Base-by-base conservation (phyloP, 1,284 basidiomycete genomes). In the Malassezia japonica region DNA sequence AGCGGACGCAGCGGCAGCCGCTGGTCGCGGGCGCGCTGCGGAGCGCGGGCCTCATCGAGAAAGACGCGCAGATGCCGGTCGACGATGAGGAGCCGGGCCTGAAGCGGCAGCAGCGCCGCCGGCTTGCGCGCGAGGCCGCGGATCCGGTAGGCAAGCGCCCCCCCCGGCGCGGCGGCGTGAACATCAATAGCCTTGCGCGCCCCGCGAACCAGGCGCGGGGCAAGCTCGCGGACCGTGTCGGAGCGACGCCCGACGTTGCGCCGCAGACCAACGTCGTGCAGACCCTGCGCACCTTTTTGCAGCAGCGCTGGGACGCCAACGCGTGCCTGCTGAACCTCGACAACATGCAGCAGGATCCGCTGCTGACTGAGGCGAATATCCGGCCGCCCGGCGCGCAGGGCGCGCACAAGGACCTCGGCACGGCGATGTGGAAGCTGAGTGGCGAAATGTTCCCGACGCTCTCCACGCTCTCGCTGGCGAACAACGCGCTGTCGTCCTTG, bases 401-500 rank as follows among this genome's bases (percentile, higher is more conserved):
- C 3, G 78, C 81, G 31, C 76, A 79, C n/a, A 65, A 74, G 25
- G 81, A 79, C 57, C 83, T 87, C 61, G 81, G 83, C 1, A 80
- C 83, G 5, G 87, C 87, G n/a, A 80, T 90, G 33, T 87, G 87
- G 76, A 91, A 90, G 74, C 77, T 90, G n/a, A 85, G 86, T 3
- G 78, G 80, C 20, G 79, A 84, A 60, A 79, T 88, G 46, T 82
- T 70, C 29, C 47, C 59, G 8, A 51, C 53, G 18, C 54, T 70
- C 36, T 64, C 62, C n/a, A 61, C 52, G 23, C 55, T 70, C 24
- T 62, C 55, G 7, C 61, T 70, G 18, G 59, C 65, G 42, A 56
- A 50, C 31, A 70, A 70, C 48, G 53, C 45, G 18, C 55, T 66
- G 43, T 55, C 56, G 80, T 60, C 39, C 4, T 27, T 64, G 23